These are phyloP conservation scores for Gnetum montanum DNA, from an alignment of 75 land plant genomes.

Conservation along the genomic window DNA sequence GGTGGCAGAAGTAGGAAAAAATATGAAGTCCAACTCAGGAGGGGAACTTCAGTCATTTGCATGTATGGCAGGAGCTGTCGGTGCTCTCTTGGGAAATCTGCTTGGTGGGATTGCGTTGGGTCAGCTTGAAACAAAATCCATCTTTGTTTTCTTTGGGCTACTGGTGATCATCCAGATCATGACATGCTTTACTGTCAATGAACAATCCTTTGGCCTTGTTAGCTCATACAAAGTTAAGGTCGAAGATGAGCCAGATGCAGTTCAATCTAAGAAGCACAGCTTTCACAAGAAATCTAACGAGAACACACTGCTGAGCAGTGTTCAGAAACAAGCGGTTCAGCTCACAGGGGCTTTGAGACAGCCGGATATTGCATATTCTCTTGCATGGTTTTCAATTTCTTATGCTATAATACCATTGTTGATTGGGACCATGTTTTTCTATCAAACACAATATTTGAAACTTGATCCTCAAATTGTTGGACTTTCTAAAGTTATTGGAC, in stretches of 20 bases:
- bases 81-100: constrained; percentile 72
- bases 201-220: constrained; percentile 42
- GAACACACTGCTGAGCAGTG: background rate
- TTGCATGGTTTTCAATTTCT: constrained; percentile 67
- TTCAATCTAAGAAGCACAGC: constrained; percentile 2
- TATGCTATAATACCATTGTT: constrained; percentile 66
- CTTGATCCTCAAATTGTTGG: constrained; percentile 60
- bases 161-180: constrained; percentile 45
- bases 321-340: constrained; percentile 29
- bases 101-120: constrained; percentile 53
- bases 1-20: constrained; percentile 68
- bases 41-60: constrained; percentile 89
- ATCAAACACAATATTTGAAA: constrained; percentile 63
- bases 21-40: constrained; percentile 21
- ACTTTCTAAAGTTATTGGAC: constrained; percentile 75
- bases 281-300: background rate
- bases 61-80: constrained; percentile 61
- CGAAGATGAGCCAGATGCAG: background rate
- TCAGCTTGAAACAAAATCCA: constrained; percentile 24
- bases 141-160: constrained; percentile 50
- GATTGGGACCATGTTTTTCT: constrained; percentile 72
- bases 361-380: constrained; percentile 47
- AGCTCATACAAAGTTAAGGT: constrained; percentile 8
- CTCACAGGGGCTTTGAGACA: constrained; percentile 28
- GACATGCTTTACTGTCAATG: constrained; percentile 30